Evolutionary conservation across 208 protist species (phyloP).

Genomic region (Spongospora subterranea): DNA sequence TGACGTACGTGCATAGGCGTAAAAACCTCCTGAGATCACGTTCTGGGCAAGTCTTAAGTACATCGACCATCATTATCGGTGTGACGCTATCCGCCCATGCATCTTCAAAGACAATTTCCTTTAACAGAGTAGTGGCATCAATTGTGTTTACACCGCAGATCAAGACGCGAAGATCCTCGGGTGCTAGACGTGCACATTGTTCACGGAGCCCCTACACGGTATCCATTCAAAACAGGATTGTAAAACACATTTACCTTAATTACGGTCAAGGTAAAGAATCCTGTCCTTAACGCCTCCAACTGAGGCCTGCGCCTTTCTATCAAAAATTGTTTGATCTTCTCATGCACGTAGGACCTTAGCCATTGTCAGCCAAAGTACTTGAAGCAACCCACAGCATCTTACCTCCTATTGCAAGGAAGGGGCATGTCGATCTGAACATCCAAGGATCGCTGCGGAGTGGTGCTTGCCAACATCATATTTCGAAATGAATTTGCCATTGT

Average conservation of each 20-base stretch:
- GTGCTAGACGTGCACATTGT: slow-evolving; percentile 17
- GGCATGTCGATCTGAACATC: slow-evolving; percentile 31
- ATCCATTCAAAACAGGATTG: not conserved
- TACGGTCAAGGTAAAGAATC: slow-evolving; percentile 33
- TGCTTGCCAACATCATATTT: slow-evolving; percentile 39
- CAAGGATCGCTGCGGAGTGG: not conserved
- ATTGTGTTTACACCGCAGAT: slow-evolving; percentile 1
- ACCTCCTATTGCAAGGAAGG: slow-evolving; percentile 16
- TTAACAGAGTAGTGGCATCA: not conserved
- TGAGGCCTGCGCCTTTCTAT: slow-evolving; percentile 11
- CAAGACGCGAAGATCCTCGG: slow-evolving; percentile 29
- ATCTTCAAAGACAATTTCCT: slow-evolving; percentile 43
- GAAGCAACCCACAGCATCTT: not conserved
- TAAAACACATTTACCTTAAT: not conserved
- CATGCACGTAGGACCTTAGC: not conserved
- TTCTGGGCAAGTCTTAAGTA: not conserved
- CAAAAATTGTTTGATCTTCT: slow-evolving; percentile 49
- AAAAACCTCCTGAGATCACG: slow-evolving; percentile 5
- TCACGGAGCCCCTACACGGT: not conserved
- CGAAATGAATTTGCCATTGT: slow-evolving; percentile 47
- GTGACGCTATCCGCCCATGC: not conserved
- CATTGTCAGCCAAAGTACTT: not conserved
- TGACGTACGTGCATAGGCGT: slow-evolving; percentile 27
- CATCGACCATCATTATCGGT: not conserved
- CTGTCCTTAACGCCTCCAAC: slow-evolving; percentile 40